These are phyloP conservation scores for Eucalyptus microcorys DNA, from an alignment of 345 rosid genomes.

Conservation along the genomic window DNA sequence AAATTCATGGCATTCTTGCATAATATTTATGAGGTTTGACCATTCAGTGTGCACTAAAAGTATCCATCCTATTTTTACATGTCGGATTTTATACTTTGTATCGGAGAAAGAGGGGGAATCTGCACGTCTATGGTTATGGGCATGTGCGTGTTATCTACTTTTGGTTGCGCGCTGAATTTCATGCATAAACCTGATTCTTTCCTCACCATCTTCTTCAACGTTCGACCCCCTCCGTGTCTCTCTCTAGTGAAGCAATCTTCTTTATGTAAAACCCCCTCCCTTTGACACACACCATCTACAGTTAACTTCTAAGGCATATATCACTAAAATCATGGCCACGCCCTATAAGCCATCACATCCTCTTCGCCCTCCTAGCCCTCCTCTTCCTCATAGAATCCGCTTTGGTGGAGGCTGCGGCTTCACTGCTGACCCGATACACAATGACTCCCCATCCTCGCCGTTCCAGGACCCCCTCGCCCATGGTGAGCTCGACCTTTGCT, in stretches of 20 bases:
- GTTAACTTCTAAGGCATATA: too few species aligned
- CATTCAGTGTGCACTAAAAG: too few species aligned
- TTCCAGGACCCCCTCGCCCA: conserved; percentile 14
- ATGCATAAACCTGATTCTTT: neutral
- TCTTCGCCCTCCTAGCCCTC: neutral
- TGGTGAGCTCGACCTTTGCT: too few species aligned
- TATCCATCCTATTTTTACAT: too few species aligned
- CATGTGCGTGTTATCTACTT: too few species aligned
- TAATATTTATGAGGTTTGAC: too few species aligned
- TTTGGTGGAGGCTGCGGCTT: neutral
- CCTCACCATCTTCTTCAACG: neutral
- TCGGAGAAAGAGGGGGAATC: too few species aligned
- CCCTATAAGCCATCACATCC: neutral
- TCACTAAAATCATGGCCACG: neutral
- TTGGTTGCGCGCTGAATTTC: neutral
- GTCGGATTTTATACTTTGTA: too few species aligned
- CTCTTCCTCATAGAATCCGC: neutral
- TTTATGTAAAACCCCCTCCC: neutral
- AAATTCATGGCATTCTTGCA: too few species aligned
- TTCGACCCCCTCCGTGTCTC: neutral
- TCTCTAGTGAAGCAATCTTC: neutral
- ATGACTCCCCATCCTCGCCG: conserved; percentile 51
- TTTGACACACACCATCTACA: neutral
- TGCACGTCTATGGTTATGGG: too few species aligned
- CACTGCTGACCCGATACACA: conserved; percentile 32